Conservation (phyloP, 108 stramenopile species). For the Ochromonas danica region DNA sequence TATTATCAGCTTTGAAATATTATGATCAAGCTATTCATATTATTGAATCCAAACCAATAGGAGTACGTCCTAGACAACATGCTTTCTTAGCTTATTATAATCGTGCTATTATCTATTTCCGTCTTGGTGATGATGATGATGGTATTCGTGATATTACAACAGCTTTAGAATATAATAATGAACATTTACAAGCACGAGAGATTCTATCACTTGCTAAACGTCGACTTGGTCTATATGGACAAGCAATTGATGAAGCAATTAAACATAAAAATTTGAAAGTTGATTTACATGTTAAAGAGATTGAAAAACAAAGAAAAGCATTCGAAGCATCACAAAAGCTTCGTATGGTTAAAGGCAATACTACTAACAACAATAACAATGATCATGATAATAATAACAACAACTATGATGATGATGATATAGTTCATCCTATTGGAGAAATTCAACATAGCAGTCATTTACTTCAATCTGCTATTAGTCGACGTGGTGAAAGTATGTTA, state of each 20-base stretch:
- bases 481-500: not conserved
- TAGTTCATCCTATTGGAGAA: not conserved
- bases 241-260: not conserved
- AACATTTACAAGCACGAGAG: not conserved
- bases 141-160: not conserved
- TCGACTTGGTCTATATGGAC: not conserved
- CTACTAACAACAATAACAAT: not conserved
- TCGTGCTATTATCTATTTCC: conserved; percentile 1
- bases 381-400: not conserved
- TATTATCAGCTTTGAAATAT: not conserved
- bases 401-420: too few species aligned
- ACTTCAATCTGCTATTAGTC: not conserved
- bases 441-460: not conserved
- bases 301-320: not conserved
- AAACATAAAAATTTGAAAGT: too few species aligned
- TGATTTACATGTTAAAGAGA: not conserved
- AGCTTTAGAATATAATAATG: not conserved
- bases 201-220: conserved; percentile 4
- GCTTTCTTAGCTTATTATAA: conserved; percentile 6
- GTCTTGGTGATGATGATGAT: not conserved
- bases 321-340: too few species aligned
- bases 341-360: not conserved
- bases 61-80: not conserved
- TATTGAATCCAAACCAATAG: not conserved
- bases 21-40: not conserved